Conservation (phyloP, 176 grass and related monocot species). For the Luzula sylvatica region DNA sequence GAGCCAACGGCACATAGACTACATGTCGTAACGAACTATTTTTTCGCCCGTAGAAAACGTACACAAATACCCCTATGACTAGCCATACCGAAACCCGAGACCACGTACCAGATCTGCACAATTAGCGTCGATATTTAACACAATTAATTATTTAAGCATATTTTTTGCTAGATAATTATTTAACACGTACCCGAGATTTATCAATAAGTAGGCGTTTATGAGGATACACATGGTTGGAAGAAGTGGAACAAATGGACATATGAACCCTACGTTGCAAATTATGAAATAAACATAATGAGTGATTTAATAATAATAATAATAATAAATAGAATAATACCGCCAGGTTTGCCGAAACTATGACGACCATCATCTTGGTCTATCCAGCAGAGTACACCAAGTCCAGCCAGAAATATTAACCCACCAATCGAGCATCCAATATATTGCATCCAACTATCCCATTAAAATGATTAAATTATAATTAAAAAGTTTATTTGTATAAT, state of each 20-base stretch:
- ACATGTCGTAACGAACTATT: conserved; percentile 57
- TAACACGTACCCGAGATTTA: conserved; percentile 59
- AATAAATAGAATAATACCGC: conserved; percentile 36
- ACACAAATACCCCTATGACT: conserved; percentile 66
- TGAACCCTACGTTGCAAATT: conserved; percentile 40
- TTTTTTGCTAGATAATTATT: background rate
- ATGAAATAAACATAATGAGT: background rate
- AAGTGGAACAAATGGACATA: conserved; percentile 56
- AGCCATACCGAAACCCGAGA: conserved; percentile 72
- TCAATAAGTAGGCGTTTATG: conserved; percentile 57
- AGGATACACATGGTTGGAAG: conserved; percentile 71
- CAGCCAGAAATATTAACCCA: conserved; percentile 41
- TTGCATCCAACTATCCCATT: conserved; percentile 23
- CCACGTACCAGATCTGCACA: conserved; percentile 54
- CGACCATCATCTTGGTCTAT: conserved; percentile 59
- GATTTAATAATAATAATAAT: background rate
- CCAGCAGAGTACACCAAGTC: conserved; percentile 45
- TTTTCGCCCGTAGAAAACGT: conserved; percentile 79
- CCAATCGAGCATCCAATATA: conserved; percentile 34
- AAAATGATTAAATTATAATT: conserved; percentile 7
- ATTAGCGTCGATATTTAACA: conserved; percentile 2
- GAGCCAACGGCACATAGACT: conserved; percentile 36
- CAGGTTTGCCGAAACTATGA: conserved; percentile 63
- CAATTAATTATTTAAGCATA: background rate
- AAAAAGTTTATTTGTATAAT: conserved; percentile 7